A percentile compares a stretch with the other conserved stretches of the same genome.
phyloP scores from a whole-genome alignment of 179 eudicot species.

The Nepenthes alata region DNA sequence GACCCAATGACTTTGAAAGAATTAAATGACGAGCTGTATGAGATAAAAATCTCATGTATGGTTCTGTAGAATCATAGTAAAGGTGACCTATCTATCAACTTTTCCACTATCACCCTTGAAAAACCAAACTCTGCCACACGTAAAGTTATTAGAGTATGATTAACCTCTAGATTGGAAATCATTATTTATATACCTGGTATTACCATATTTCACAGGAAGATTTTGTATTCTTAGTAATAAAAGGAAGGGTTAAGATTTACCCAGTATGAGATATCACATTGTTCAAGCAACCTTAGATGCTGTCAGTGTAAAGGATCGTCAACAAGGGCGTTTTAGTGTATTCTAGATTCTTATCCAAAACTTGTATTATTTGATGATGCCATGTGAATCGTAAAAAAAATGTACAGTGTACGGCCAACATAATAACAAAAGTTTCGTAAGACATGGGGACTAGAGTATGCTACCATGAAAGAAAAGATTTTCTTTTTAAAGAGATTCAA shows the following conservation, averaged over 20 bases:
- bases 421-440: not conserved
- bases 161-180: not conserved
- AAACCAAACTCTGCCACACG: not conserved
- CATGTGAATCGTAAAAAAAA: slow-evolving; percentile 7
- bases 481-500: not conserved
- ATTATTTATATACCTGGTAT: too few relatives aligned
- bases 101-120: not conserved
- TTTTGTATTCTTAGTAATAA: too few relatives aligned
- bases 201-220: too few relatives aligned
- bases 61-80: not conserved
- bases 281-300: not conserved
- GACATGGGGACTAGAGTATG: too few relatives aligned
- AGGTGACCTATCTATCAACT: not conserved
- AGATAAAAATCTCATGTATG: slow-evolving; percentile 1
- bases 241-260: too few relatives aligned
- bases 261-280: too few relatives aligned
- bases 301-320: slow-evolving; percentile 2
- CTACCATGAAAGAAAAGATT: slow-evolving; percentile 4
- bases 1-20: slow-evolving; percentile 5
- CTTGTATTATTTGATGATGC: slow-evolving; percentile 7
- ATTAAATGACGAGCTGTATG: slow-evolving; percentile 1
- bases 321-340: slow-evolving; percentile 11
- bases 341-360: slow-evolving; percentile 11
- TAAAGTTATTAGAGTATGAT: not conserved
- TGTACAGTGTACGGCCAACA: slow-evolving; percentile 8